Base-by-base conservation (phyloP, 2,329 filamentous ascomycete genomes). In the Neonectria neomacrospora region DNA sequence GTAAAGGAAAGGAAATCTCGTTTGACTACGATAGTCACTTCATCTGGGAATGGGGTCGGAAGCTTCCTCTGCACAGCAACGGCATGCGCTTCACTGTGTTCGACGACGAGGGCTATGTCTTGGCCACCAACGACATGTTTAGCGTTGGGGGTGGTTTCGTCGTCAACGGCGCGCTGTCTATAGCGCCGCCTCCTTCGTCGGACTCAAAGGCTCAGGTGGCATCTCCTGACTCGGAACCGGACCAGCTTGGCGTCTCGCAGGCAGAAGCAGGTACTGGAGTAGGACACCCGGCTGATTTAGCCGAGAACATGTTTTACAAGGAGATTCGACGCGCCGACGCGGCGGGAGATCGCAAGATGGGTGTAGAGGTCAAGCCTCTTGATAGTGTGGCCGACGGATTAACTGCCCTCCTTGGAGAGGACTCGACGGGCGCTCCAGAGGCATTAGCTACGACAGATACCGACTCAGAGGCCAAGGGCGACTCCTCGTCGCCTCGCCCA, bases 61-160 rank as follows among this genome's bases (percentile, higher is more conserved):
- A 84, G 69, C 77, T 85, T n/a, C 80, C 82, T 0, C 66, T 83
- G 48, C 82, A 85, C 69, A 85, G 82, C 74, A 85, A 85, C 54
- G 82, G 82, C 44, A 84, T 85, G 82, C 81, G 82, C 1, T 78
- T 85, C 56, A 82, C 77, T n/a, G 82, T 83, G 3, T 85, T 81
- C 50, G 81, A 84, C 58, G 68, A 80, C 4, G 77, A 84, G 2
- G 82, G 82, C 11, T 78, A 75, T 30, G 78, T 83, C 65, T 69
- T 84, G 34, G 82, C 82, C 2, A 82, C 79, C 18, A 85, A 84
- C 58, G 82, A 85, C 64, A 74, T 84, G 65, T 85, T 85, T 67
- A 84, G 82, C 54, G 82, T 85, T 2, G 82, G 82, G 2, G 82
- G 82, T n/a, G 82, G 82, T 1, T 85, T 85, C 56, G 82, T 85